A percentile compares a stretch with the other conserved stretches of the same genome.
Conservation (phyloP, 2,329 filamentous ascomycete genomes). For the Cadophora malorum region DNA sequence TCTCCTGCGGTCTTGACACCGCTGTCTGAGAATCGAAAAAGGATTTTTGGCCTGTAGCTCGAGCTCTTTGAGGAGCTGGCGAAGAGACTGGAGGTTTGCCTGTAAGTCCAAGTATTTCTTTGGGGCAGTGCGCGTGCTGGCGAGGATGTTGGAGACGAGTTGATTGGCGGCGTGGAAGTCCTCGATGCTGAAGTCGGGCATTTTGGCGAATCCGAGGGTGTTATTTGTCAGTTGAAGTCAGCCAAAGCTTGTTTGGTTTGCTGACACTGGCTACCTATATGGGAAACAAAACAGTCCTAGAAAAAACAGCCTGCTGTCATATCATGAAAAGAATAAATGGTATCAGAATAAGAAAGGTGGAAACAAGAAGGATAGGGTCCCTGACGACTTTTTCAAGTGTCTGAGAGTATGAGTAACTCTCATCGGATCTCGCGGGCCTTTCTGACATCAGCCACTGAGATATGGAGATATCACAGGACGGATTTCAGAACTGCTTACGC, state of each 20-base stretch:
- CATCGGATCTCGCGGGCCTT: conserved; percentile 1
- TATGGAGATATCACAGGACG: conserved; percentile 12
- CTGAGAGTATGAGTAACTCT: conserved; percentile 4
- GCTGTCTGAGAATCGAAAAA: conserved; percentile 2
- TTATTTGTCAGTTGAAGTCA: not conserved
- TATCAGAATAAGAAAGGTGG: not conserved
- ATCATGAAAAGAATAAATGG: not conserved
- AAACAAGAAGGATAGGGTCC: not conserved
- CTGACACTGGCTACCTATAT: conserved; percentile 1
- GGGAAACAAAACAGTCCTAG: not conserved
- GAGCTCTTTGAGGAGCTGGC: conserved; percentile 13
- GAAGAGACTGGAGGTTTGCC: conserved; percentile 1
- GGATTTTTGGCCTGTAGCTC: conserved; percentile 16
- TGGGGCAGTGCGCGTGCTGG: conserved; percentile 1
- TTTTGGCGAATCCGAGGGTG: conserved; percentile 1
- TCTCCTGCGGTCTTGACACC: conserved; percentile 20
- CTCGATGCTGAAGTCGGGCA: conserved; percentile 9
- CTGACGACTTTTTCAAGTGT: not conserved
- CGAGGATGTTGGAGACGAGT: not conserved
- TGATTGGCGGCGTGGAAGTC: conserved; percentile 8
- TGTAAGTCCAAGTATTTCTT: conserved; percentile 9
- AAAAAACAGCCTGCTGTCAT: not conserved
- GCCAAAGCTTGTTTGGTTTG: not conserved
- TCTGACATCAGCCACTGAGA: conserved; percentile 9
- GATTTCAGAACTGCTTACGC: conserved; percentile 5